These are phyloP conservation scores for Gypsophila paniculata DNA, from an alignment of 179 eudicot species.

Conservation along the genomic window DNA sequence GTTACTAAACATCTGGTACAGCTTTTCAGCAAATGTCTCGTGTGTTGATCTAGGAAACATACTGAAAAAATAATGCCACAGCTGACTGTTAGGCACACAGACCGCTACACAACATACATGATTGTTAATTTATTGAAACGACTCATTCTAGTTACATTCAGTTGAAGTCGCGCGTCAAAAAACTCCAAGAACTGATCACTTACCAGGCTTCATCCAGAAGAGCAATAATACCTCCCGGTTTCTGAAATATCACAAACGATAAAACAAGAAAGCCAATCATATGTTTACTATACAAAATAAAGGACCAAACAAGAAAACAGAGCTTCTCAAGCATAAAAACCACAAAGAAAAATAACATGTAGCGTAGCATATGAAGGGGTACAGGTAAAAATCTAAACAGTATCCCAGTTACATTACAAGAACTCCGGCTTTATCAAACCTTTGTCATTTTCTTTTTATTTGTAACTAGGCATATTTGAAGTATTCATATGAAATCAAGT, in stretches of 20 bases:
- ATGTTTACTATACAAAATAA: not conserved
- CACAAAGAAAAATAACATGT: not conserved
- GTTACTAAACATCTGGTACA: conserved; percentile 76
- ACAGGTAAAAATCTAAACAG: not conserved
- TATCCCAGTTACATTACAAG: not conserved
- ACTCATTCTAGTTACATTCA: not conserved
- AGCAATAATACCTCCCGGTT: conserved; percentile 52
- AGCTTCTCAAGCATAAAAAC: not conserved
- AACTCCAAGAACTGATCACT: conserved; percentile 18
- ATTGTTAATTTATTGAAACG: not conserved
- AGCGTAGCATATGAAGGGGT: not conserved
- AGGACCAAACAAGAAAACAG: not conserved
- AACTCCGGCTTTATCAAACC: not conserved
- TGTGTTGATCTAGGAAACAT: conserved; percentile 83
- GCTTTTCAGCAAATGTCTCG: conserved; percentile 82
- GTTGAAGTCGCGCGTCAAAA: not conserved
- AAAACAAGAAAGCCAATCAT: conserved; percentile 6
- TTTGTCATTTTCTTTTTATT: not conserved
- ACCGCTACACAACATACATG: not conserved
- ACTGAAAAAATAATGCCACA: conserved; percentile 32
- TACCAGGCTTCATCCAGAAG: conserved; percentile 54
- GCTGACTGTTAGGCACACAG: conserved; percentile 6
- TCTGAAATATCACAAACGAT: conserved; percentile 30
- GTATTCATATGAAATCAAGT: too few species aligned
- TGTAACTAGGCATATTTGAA: not conserved